These are phyloP conservation scores for Hsuehochloa calcarea DNA, from an alignment of 176 grass and related monocot species.

Conservation along the genomic window DNA sequence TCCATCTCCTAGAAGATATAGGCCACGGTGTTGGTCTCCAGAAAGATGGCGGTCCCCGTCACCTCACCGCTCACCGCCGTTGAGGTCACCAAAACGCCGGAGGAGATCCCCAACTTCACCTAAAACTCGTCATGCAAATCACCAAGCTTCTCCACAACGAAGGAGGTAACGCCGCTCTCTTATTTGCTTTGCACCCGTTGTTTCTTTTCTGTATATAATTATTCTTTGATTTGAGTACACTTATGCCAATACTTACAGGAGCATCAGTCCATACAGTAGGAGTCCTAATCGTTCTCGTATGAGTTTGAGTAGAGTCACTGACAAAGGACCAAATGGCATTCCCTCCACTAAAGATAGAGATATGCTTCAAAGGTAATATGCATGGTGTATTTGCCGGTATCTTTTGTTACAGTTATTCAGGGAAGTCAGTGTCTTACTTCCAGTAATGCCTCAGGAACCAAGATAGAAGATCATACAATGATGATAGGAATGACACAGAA, in stretches of 20 bases:
- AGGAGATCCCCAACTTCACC: slow-evolving; percentile 48
- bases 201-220: slow-evolving; percentile 8
- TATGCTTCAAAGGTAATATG: slow-evolving; percentile 54
- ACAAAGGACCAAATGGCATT: slow-evolving; percentile 45
- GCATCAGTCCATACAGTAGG: slow-evolving; percentile 45
- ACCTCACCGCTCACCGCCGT: slow-evolving; percentile 5
- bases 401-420: slow-evolving; percentile 13
- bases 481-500: slow-evolving; percentile 30
- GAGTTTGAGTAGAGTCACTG: slow-evolving; percentile 50
- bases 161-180: slow-evolving; percentile 42
- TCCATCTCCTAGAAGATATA: slow-evolving; percentile 29
- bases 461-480: slow-evolving; percentile 39
- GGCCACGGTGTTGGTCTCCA: slow-evolving; percentile 8
- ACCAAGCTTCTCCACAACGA: slow-evolving; percentile 32
- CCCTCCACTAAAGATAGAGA: slow-evolving; percentile 34
- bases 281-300: slow-evolving; percentile 57
- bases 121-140: slow-evolving; percentile 42
- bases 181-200: slow-evolving; percentile 11
- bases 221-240: slow-evolving; percentile 17
- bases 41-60: slow-evolving; percentile 31
- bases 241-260: slow-evolving; percentile 39
- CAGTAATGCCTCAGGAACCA: slow-evolving; percentile 38
- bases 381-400: not conserved
- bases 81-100: slow-evolving; percentile 38
- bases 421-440: slow-evolving; percentile 22